Evolutionary conservation across 129 eudicot genomes (phyloP), one percentile per base, ranked within the genome.

Genomic region (Flaveria trinervia): DNA sequence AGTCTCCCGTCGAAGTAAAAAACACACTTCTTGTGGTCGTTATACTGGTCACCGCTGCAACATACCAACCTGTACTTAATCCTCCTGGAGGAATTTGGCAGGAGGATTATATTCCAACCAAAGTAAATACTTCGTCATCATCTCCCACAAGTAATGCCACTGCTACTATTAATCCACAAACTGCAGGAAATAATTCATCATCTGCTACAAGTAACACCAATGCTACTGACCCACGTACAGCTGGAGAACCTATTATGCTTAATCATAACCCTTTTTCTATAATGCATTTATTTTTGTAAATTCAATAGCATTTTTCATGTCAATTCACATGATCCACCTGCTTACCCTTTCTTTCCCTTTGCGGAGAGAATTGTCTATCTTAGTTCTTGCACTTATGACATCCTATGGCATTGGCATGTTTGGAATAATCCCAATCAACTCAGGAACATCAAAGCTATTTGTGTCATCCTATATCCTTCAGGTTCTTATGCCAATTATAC

Each of bases 81-180:
- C 90, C 90, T 30, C 87, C 87, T 2, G 87, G 90, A 20, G 85
- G 87, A 22, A 68, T 55, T 28, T 83, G 85, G 85, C 83, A 80
- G 46, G 90, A 83, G 0, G 83, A 80, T 71, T 46, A 3, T 26
- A 4, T 41, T 52, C 57, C 81, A 65, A 17, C 65, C 6, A 4
- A 22, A 16, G 61, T 18, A 9, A 48, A 22, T 70, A 25, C 22
- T 25, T 70, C 76, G 1, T n/a, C 59, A 56, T 51, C 43, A 68
- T 54, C 76, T 56, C 2, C 9, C 41, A 17, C 33, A 13, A 83
- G 7, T 14, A 55, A 14, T 3, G 28, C 26, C 39, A 65, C 4
- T 26, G 28, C 28, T 36, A 12, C 59, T 51, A 54, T 9, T 17
- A 17, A 54, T n/a, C 61, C 30, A 16, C 83, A 79, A 52, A 68